phyloP scores from a whole-genome alignment of 2,329 filamentous ascomycete genomes.

The Lithohypha guttulata region DNA sequence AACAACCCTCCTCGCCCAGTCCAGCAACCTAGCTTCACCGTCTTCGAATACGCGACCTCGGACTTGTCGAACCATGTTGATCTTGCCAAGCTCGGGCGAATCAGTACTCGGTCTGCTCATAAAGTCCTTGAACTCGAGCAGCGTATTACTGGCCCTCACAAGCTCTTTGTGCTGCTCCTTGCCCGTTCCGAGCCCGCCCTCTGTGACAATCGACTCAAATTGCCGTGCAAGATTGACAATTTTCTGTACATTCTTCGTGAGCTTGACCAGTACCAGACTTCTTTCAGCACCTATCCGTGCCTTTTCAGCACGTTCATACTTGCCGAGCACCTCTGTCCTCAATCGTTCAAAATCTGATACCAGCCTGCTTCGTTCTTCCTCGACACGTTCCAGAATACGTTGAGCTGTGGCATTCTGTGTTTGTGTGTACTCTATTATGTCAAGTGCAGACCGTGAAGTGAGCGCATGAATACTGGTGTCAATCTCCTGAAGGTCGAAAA shows the following conservation, averaged over 20 bases:
- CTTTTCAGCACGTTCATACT: conserved; percentile 76
- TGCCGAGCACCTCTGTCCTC: conserved; percentile 73
- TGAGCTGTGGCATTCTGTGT: conserved; percentile 62
- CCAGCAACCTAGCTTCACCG: conserved; percentile 61
- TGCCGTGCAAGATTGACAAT: conserved; percentile 74
- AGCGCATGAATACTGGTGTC: conserved; percentile 89
- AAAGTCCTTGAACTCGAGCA: conserved; percentile 61
- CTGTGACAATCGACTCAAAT: conserved; percentile 73
- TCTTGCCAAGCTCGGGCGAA: conserved; percentile 61
- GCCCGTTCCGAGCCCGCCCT: conserved; percentile 42
- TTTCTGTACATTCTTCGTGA: conserved; percentile 65
- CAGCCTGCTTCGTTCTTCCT: conserved; percentile 66
- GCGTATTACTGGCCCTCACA: conserved; percentile 68
- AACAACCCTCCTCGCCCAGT: conserved; percentile 65
- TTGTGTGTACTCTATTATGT: conserved; percentile 67
- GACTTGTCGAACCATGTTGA: conserved; percentile 62
- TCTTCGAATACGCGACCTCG: conserved; percentile 59
- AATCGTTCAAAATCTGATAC: conserved; percentile 78
- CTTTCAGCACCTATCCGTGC: conserved; percentile 66
- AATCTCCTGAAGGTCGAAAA: conserved; percentile 95
- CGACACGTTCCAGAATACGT: conserved; percentile 63
- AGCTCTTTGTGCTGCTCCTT: conserved; percentile 68
- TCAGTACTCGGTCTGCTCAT: conserved; percentile 54
- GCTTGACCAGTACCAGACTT: conserved; percentile 66
- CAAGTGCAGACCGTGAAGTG: conserved; percentile 72